phyloP scores from a whole-genome alignment of 768 basidiomycete genomes.

The Mycena epipterygia region DNA sequence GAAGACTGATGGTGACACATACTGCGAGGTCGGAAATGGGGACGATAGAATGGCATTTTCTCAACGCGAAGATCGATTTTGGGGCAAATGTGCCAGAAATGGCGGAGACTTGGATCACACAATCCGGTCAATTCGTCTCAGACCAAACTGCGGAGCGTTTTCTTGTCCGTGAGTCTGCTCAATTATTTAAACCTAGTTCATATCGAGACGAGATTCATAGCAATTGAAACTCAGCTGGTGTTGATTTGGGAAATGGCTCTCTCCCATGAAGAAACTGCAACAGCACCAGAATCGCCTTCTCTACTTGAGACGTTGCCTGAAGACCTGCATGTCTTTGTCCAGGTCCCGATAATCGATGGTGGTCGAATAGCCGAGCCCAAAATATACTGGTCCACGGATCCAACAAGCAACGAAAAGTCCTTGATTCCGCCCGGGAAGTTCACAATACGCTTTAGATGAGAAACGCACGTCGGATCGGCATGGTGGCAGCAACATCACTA shows the following conservation, averaged over 20 bases:
- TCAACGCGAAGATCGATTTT: background rate
- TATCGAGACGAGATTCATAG: background rate
- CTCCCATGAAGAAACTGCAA: background rate
- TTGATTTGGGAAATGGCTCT: slow-evolving; percentile 4
- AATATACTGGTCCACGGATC: slow-evolving; percentile 1
- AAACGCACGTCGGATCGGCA: fast-evolving
- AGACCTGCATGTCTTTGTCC: background rate
- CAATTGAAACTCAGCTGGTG: background rate
- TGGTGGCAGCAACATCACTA: slow-evolving; percentile 6
- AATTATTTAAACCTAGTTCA: background rate
- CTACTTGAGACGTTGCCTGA: background rate
- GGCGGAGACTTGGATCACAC: background rate
- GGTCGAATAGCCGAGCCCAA: background rate
- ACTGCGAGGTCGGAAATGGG: no score
- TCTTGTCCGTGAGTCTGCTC: background rate
- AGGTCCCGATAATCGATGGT: background rate
- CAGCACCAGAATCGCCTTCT: no score
- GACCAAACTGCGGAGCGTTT: background rate
- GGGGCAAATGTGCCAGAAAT: background rate
- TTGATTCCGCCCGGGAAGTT: background rate
- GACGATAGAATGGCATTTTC: background rate
- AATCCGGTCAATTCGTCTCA: background rate
- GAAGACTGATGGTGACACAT: background rate
- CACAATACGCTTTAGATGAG: background rate
- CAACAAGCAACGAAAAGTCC: background rate